phyloP scores from a whole-genome alignment of 768 basidiomycete species.

The Lactarius akahatsu region DNA sequence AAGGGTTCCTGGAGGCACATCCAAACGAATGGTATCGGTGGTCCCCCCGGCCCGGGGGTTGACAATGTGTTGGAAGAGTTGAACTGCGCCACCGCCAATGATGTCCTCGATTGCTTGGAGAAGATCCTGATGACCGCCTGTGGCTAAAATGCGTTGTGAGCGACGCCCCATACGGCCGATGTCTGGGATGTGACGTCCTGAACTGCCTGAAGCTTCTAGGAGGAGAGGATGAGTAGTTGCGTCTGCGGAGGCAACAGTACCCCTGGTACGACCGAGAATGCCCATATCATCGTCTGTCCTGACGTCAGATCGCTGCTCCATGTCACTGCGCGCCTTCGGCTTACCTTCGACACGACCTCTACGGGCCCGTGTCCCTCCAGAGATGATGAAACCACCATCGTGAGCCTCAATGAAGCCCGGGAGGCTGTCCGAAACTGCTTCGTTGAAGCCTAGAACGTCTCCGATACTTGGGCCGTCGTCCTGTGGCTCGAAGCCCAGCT shows the following conservation, averaged over 20 bases:
- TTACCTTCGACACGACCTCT: constrained; percentile 28
- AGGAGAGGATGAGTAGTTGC: constrained; percentile 81
- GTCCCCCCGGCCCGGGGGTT: constrained; percentile 51
- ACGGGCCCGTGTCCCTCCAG: constrained; percentile 24
- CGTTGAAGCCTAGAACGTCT: constrained; percentile 29
- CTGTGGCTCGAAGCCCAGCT: constrained; percentile 36
- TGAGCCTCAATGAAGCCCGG: constrained; percentile 30
- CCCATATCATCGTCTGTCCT: constrained; percentile 52
- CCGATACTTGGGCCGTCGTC: constrained; percentile 31
- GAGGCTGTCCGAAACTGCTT: constrained; percentile 26
- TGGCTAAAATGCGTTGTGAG: constrained; percentile 50
- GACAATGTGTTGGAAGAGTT: constrained; percentile 82
- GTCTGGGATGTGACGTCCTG: constrained; percentile 45
- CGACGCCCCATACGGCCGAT: constrained; percentile 41
- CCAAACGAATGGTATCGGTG: constrained; percentile 72
- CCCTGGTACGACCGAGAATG: constrained; percentile 63
- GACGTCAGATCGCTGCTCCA: neutral
- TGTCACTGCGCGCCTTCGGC: neutral
- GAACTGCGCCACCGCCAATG: constrained; percentile 76
- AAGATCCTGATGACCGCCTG: constrained; percentile 49
- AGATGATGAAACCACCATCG: constrained; percentile 26
- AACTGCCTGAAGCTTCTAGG: constrained; percentile 53
- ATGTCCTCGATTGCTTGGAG: constrained; percentile 78
- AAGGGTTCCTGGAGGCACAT: constrained; percentile 65
- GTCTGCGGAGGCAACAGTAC: constrained; percentile 54